phyloP scores from a whole-genome alignment of 192 early-diverging fungal species.

The Jimgerdemannia flammicorona region DNA sequence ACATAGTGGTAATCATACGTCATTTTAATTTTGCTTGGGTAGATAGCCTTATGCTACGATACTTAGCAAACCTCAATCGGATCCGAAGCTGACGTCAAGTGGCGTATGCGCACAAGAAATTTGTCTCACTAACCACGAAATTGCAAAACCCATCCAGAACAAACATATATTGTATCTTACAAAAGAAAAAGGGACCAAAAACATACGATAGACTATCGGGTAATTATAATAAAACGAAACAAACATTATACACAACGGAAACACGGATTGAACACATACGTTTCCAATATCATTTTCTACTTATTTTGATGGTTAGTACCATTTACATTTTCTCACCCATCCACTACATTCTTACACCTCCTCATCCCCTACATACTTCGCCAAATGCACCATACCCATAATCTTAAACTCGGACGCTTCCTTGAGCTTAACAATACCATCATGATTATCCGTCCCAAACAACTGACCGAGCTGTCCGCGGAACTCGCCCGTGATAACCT shows the following conservation, averaged over 20 bases:
- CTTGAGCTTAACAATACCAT: constrained; percentile 68
- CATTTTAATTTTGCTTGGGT: no score
- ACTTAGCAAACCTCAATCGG: no score
- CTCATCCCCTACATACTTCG: constrained; percentile 41
- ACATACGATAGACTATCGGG: no score
- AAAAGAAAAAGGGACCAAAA: no score
- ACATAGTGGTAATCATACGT: no score
- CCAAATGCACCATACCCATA: constrained; percentile 47
- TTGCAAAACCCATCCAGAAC: no score
- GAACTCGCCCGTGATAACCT: constrained; percentile 58
- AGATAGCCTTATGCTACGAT: no score
- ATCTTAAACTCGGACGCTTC: constrained; percentile 55
- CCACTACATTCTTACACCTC: constrained; percentile 4
- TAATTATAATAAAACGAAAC: no score
- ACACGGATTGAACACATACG: neutral
- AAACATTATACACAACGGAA: neutral
- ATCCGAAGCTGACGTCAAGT: no score
- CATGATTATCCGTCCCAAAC: constrained; percentile 69
- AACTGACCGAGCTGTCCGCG: constrained; percentile 59
- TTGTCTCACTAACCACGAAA: no score
- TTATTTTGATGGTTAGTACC: neutral
- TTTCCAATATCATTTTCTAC: neutral
- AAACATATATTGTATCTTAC: no score
- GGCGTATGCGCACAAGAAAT: no score
- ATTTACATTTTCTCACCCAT: neutral